Percentiles rank a stretch among this genome's conserved stretches.
phyloP scores from a whole-genome alignment of 768 basidiomycete species.

The Sarcodon aspratus region DNA sequence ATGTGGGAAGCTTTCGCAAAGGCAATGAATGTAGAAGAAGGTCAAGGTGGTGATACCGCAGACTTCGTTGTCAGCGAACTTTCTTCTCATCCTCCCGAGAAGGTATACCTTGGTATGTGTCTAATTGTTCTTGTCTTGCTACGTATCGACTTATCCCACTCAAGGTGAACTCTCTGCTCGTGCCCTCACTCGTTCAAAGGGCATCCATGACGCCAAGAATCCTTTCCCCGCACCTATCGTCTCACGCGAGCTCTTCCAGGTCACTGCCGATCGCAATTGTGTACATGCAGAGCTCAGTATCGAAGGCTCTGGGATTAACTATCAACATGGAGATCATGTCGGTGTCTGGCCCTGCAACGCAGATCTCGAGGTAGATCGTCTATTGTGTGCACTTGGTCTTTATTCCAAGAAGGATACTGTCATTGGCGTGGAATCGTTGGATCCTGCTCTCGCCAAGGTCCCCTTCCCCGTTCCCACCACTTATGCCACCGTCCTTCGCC shows the following conservation, averaged over 20 bases:
- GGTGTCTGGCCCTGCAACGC: conserved; percentile 97
- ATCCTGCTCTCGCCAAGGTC: conserved; percentile 95
- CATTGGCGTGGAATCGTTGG: conserved; percentile 92
- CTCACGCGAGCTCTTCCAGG: conserved; percentile 76
- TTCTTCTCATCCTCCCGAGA: conserved; percentile 61
- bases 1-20: conserved; percentile 92
- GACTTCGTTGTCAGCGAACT: conserved; percentile 91
- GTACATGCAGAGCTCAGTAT: conserved; percentile 91
- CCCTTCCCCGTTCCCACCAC: conserved; percentile 98
- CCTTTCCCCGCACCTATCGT: conserved; percentile 83
- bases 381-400: conserved; percentile 80
- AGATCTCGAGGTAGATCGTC: conserved; percentile 81
- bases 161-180: conserved; percentile 91
- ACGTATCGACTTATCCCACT: conserved; percentile 6
- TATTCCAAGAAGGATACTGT: conserved; percentile 70
- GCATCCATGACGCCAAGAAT: conserved; percentile 97
- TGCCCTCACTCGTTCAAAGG: conserved; percentile 85
- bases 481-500: conserved; percentile 83
- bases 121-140: neutral
- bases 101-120: conserved; percentile 80
- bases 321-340: conserved; percentile 97
- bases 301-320: conserved; percentile 93
- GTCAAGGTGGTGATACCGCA: conserved; percentile 87
- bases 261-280: conserved; percentile 74
- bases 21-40: conserved; percentile 85